phyloP scores from a whole-genome alignment of 495 filamentous ascomycete genomes.

The Paragyromitra xinjiangensis region DNA sequence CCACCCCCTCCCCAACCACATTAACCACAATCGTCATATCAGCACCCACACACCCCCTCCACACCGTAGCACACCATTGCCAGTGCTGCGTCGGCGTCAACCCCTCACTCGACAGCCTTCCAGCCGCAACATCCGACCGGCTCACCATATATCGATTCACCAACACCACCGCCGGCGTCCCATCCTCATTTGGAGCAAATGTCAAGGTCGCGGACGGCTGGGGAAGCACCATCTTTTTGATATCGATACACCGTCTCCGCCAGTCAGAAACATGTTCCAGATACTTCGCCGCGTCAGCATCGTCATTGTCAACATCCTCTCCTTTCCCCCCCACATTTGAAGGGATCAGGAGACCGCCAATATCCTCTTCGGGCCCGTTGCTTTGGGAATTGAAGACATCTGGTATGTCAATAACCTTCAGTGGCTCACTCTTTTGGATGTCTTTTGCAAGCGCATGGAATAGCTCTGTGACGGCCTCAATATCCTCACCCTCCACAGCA shows the following conservation, averaged over 20 bases:
- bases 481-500: conserved; percentile 74
- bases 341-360: conserved; percentile 39
- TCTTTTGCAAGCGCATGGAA: conserved; percentile 44
- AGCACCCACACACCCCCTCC: conserved; percentile 84
- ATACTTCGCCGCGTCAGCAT: conserved; percentile 42
- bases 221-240: conserved; percentile 41
- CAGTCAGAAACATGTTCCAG: conserved; percentile 51
- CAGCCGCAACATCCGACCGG: conserved; percentile 76
- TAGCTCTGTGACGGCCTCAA: conserved; percentile 46
- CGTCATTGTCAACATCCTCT: conserved; percentile 41
- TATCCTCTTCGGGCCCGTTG: conserved; percentile 32
- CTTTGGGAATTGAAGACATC: conserved; percentile 31
- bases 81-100: conserved; percentile 87
- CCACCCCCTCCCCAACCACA: conserved; percentile 36
- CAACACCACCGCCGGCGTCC: conserved; percentile 39
- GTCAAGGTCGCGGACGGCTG: conserved; percentile 60
- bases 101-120: conserved; percentile 75
- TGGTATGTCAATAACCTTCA: conserved; percentile 51
- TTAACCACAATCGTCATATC: conserved; percentile 83
- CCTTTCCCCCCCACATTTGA: conserved; percentile 9
- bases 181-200: conserved; percentile 28
- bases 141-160: conserved; percentile 67
- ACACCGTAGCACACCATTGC: conserved; percentile 97
- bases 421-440: conserved; percentile 45
- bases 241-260: conserved; percentile 50